Evolutionary conservation across 495 filamentous ascomycete species (phyloP), one percentile per base, ranked within the genome.

Genomic region (Penicillium goetzii): DNA sequence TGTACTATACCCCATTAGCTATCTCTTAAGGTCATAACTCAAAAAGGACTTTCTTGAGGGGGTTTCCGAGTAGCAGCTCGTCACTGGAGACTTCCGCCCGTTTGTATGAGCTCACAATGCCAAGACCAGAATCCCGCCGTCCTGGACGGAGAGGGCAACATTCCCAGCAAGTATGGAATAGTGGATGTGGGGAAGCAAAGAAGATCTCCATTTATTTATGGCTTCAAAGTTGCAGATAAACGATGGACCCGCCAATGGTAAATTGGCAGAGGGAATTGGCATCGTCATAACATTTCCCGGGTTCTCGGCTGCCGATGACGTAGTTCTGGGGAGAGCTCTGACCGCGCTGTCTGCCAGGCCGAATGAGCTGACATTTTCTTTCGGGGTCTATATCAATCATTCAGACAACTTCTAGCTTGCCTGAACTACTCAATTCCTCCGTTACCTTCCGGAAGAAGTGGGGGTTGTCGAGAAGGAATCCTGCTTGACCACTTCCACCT

Each of bases 201-300:
- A 15, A 9, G 23, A 56, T 58, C 38, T 56, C 19, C 30, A 59
- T 23, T 0, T 47, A 47, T 25, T 47, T 21, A 47, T 47, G 43
- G 36, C 26, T 3, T 38, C 36, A 10, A 25, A 53, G 47, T 58
- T 17, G n/a, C 61, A 59, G 54, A 65, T 61, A 23, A 21, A 54
- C 19, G 51, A 66, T 60, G 59, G 34, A 40, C 21, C 25, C 30
- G 59, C 21, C 54, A 63, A 43, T 58, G n/a, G 43, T 6, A 62
- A 63, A 34, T 58, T 17, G 33, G 5, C 25, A 62, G 34, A 23
- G 28, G 54, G n/a, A 32, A 55, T 51, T 50, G 53, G 19, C 47
- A 58, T 65, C 66, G 68, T 68, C 70, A 70, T 68, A 51, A 25
- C 60, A 43, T 40, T 72, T 70, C 50, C 65, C 62, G 50, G 66